Base-by-base conservation (phyloP, 306 rosid genomes). In the Rubus parviflorus region DNA sequence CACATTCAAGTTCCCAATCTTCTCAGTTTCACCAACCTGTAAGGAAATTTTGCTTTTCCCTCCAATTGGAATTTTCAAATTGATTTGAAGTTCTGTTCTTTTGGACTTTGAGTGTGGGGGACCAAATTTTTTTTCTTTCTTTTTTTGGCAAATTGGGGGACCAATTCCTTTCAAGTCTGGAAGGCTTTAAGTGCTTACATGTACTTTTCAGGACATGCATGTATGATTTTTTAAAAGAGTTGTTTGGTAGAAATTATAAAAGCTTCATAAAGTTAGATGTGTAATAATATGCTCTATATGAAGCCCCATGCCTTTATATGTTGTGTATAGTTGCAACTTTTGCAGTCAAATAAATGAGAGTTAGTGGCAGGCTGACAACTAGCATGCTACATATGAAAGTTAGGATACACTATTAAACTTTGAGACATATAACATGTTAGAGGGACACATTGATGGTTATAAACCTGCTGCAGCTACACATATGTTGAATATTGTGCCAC, bases 11-110 rank as follows among this genome's bases (percentile, higher is more conserved):
- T 82, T 49, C 81, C 43, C 90, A 91, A 63, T 85, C 92, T 68
- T 86, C 87, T 43, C 70, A 67, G 25, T 57, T 60, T 37, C 82
- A 76, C 40, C 67, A 88, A 58, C 80, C 87, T 62, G 98, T 90
- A 85, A 89, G 86, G 57, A 17, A 54, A 42, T 72, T 65, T 68
- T 43, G 15, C 10, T 37, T n/a, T 70, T 70, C 47, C 17, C 77
- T 58, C 75, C 41, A 43, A 17, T 58, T 23, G 46, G 56, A 49
- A n/a, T 57, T 49, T 82, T 77, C 74, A 74, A 78, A 70, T 19
- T 10, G 41, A 0, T 48, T 71, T 75, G 16, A 16, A 72, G 57
- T 77, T 42, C 9, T 19, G 14, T 42, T 35, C 25, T 54, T 41
- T 2, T 40, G 62, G 46, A 38, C 49, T 63, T 25, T 3, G 8